A percentile compares a stretch with the other conserved stretches of the same genome.
These are phyloP conservation scores for Pseudogymnoascus sp. DNA, from an alignment of 2,329 filamentous ascomycete species.

Conservation along the genomic window DNA sequence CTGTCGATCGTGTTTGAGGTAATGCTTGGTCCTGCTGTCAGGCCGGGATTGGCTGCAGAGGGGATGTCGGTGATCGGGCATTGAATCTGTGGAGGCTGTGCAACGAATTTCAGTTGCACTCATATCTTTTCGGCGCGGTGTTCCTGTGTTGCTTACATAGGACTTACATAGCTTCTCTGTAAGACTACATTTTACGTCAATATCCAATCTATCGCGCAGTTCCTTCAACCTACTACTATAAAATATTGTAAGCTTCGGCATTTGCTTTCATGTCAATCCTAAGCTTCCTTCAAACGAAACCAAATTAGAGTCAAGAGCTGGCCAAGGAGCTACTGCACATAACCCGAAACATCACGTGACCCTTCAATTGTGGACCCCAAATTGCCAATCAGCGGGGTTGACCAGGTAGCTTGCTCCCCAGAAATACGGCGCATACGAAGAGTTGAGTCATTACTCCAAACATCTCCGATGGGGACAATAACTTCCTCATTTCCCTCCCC, in stretches of 20 bases:
- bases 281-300: neutral
- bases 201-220: neutral
- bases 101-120: no score
- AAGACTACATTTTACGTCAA: neutral
- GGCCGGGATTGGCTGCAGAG: neutral
- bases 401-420: neutral
- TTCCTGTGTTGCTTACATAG: neutral
- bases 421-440: neutral
- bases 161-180: neutral
- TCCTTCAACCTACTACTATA: neutral
- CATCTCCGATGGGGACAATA: neutral
- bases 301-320: neutral
- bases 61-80: neutral
- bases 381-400: neutral
- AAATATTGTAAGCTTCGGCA: neutral
- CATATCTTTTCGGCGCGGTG: neutral
- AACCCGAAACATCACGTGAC: neutral
- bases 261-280: neutral
- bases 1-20: neutral
- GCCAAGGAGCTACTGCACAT: neutral
- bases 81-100: neutral
- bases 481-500: neutral
- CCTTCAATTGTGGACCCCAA: neutral
- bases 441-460: neutral
- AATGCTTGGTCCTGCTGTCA: constrained; percentile 3